Evolutionary conservation across 1,139 yeast species (phyloP), one percentile per base, ranked within the genome.

Genomic region (Debaryomyces subglobosus): DNA sequence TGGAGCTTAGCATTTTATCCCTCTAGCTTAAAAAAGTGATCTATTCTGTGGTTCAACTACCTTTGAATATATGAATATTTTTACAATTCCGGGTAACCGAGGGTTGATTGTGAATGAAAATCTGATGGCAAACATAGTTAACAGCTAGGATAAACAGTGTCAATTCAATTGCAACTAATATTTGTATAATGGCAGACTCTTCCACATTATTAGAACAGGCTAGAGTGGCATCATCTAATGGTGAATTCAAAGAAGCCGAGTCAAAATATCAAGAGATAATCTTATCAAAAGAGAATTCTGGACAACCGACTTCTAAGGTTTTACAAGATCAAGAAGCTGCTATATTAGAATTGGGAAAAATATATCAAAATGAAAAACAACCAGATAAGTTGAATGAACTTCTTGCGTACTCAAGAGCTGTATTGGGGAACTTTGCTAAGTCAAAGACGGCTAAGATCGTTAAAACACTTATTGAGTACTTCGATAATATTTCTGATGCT

Each of bases 361-460:
- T 86, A 16, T 86, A 84, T 62, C 77, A 78, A 51, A 58, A 60
- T 0, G 67, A 69, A 30, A 58, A 71, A 9, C 74, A 82, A 45
- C 72, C 78, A 20, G 72, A 68, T 5, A 79, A 84, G 57, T 77
- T 94, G 46, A 73, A 79, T 15, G 72, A 71, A 36, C 81, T 94
- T 61, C 82, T 94, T 43, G 75, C 82, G n/a, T 78, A 82, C 42
- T 86, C 96, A 0, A 81, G 95, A 55, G 72, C 72, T 6, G 80
- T 86, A 16, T 84, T 92, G 74, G 81, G 82, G 9, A 77, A 81
- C 48, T 85, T 90, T 64, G 97, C 99, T 45, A 94, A 94, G 71
- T 88, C 97, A 24, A 94, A 94, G 68, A 89, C 97, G 8, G 97
- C 98, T 37, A 94, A 92, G 66, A 88, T 94, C 49, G 85, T 86